Conservation (phyloP, 2,329 filamentous ascomycete species). For the Corniculantispora saksenae region DNA sequence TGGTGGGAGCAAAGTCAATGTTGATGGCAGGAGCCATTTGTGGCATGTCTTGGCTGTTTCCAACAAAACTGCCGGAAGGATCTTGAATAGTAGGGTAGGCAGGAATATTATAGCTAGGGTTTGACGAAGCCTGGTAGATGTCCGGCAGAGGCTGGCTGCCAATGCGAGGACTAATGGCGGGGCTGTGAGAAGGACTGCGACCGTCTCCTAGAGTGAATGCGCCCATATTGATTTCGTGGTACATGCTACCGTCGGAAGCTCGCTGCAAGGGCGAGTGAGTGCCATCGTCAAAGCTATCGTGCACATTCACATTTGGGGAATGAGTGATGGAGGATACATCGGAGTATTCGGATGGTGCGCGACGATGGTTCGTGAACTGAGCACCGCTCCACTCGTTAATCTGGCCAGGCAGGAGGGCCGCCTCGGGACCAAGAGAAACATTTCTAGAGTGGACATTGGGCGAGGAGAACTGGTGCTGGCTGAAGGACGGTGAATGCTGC, state of each 20-base stretch:
- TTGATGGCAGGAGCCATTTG: constrained; percentile 95
- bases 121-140: constrained; percentile 46
- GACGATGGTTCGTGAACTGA: constrained; percentile 78
- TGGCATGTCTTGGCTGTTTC: constrained; percentile 60
- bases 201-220: constrained; percentile 82
- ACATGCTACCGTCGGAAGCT: constrained; percentile 70
- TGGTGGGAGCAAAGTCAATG: constrained; percentile 86
- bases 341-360: constrained; percentile 86
- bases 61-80: constrained; percentile 52
- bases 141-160: constrained; percentile 58
- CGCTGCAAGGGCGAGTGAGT: constrained; percentile 78
- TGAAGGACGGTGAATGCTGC: constrained; percentile 60
- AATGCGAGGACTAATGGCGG: constrained; percentile 65
- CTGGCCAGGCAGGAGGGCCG: constrained; percentile 56
- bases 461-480: constrained; percentile 56
- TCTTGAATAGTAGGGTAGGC: constrained; percentile 41
- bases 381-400: constrained; percentile 54
- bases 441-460: constrained; percentile 55
- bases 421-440: constrained; percentile 58
- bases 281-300: constrained; percentile 77
- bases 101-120: constrained; percentile 39
- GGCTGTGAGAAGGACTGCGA: constrained; percentile 77
- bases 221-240: constrained; percentile 76
- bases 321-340: constrained; percentile 84
- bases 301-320: constrained; percentile 77